phyloP scores from a whole-genome alignment of 2,329 filamentous ascomycete genomes.

The Colletotrichum cordylinicola region DNA sequence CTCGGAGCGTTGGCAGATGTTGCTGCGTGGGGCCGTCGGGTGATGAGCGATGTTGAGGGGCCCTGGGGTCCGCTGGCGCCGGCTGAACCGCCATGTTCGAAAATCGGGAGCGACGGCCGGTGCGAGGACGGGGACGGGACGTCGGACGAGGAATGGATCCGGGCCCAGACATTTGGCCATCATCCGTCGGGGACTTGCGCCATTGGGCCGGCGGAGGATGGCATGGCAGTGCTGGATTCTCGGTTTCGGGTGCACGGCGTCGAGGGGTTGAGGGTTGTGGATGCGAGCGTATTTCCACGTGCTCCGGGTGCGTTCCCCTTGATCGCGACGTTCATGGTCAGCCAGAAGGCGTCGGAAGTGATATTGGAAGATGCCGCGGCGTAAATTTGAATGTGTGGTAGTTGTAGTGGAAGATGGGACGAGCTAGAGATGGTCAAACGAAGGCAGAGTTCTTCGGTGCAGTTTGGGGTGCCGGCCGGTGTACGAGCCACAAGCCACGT shows the following conservation, averaged over 20 bases:
- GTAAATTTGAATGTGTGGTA: background rate
- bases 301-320: constrained; percentile 47
- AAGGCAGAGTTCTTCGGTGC: background rate
- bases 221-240: constrained; percentile 61
- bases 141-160: constrained; percentile 43
- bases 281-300: constrained; percentile 62
- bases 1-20: constrained; percentile 36
- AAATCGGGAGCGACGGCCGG: constrained; percentile 20
- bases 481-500: constrained; percentile 14
- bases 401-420: background rate
- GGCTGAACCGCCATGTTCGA: constrained; percentile 11
- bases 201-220: constrained; percentile 59
- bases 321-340: constrained; percentile 52
- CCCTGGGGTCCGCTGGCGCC: constrained; percentile 22
- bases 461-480: background rate
- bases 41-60: background rate
- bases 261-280: constrained; percentile 62
- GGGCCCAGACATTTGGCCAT: constrained; percentile 56
- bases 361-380: constrained; percentile 39
- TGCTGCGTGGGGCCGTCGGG: constrained; percentile 29
- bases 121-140: constrained; percentile 37
- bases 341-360: constrained; percentile 58
- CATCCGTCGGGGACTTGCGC: constrained; percentile 62
- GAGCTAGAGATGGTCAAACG: background rate
- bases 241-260: constrained; percentile 63